Evolutionary conservation across 108 stramenopile genomes (phyloP).

Genomic region (Pseudonitzschia multistriata): DNA sequence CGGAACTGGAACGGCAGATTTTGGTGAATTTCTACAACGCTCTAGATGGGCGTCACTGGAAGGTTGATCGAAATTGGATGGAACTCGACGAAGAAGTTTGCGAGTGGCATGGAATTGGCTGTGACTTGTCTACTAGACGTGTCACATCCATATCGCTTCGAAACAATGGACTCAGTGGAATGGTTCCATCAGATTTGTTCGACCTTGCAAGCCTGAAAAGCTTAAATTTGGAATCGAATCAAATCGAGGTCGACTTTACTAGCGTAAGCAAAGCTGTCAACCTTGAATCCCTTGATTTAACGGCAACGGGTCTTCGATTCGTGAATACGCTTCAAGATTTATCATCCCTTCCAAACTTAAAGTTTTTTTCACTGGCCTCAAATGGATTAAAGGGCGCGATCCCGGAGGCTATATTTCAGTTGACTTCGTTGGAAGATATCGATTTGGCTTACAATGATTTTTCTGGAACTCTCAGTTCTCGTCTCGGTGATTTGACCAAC

Average conservation of each 20-base stretch:
- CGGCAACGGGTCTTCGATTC: conserved; percentile 30
- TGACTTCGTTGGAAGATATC: conserved; percentile 37
- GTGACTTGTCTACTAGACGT: conserved; percentile 36
- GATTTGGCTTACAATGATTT: conserved; percentile 45
- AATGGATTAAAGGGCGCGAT: conserved; percentile 25
- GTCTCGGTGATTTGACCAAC: conserved; percentile 47
- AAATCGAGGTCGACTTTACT: conserved; percentile 31
- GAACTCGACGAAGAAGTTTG: conserved; percentile 35
- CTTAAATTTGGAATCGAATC: conserved; percentile 34
- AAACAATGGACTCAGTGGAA: conserved; percentile 58
- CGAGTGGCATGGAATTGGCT: conserved; percentile 70
- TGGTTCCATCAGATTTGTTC: conserved; percentile 30
- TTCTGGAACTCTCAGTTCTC: conserved; percentile 34
- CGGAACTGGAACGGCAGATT: conserved; percentile 36
- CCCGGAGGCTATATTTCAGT: conserved; percentile 27
- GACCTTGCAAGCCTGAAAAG: conserved; percentile 22
- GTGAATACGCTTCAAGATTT: conserved; percentile 29
- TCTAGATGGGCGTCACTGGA: conserved; percentile 37
- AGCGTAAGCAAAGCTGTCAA: conserved; percentile 30
- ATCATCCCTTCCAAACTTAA: conserved; percentile 21
- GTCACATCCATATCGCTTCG: conserved; percentile 57
- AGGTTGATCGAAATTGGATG: conserved; percentile 32
- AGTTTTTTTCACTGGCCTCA: conserved; percentile 15
- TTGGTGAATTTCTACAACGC: conserved; percentile 47
- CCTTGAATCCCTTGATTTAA: conserved; percentile 35